A percentile compares a stretch with the other conserved stretches of the same genome.
phyloP scores from a whole-genome alignment of 2,329 filamentous ascomycete genomes.

The Aspergillus fumigatiaffinis region DNA sequence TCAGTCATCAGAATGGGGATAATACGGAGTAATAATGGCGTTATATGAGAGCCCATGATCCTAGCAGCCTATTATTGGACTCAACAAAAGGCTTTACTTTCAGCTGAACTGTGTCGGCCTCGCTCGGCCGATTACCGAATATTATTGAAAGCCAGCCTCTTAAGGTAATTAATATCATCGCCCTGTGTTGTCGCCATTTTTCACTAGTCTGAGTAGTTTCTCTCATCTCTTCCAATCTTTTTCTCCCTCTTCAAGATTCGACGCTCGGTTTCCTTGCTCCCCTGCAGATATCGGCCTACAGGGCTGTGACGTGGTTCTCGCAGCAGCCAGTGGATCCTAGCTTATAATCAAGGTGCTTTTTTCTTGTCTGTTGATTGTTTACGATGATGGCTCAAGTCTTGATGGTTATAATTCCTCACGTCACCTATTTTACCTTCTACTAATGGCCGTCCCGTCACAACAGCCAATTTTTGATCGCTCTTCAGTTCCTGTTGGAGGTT shows the following conservation, averaged over 20 bases:
- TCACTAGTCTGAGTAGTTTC: background rate
- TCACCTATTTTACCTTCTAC: background rate
- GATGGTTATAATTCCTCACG: background rate
- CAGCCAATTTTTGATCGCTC: background rate
- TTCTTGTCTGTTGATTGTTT: slow-evolving; percentile 3
- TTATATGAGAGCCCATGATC: no score
- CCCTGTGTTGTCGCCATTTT: background rate
- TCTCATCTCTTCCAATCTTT: background rate
- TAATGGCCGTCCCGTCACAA: background rate
- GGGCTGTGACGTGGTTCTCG: slow-evolving; percentile 13
- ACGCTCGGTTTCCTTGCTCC: background rate
- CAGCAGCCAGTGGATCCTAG: slow-evolving; percentile 8
- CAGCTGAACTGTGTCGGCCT: background rate
- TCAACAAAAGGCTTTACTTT: background rate
- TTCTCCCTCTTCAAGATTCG: background rate
- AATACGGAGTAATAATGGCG: background rate
- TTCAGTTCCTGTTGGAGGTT: no score
- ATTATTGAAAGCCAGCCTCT: background rate
- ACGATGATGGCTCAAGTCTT: background rate
- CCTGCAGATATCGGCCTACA: slow-evolving; percentile 1
- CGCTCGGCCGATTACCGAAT: slow-evolving; percentile 2
- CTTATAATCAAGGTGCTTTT: slow-evolving; percentile 5
- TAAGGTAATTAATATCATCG: background rate
- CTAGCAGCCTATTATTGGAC: no score
- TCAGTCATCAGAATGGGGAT: background rate